Conservation (phyloP, 306 rosid genomes). For the Prunus salicina region DNA sequence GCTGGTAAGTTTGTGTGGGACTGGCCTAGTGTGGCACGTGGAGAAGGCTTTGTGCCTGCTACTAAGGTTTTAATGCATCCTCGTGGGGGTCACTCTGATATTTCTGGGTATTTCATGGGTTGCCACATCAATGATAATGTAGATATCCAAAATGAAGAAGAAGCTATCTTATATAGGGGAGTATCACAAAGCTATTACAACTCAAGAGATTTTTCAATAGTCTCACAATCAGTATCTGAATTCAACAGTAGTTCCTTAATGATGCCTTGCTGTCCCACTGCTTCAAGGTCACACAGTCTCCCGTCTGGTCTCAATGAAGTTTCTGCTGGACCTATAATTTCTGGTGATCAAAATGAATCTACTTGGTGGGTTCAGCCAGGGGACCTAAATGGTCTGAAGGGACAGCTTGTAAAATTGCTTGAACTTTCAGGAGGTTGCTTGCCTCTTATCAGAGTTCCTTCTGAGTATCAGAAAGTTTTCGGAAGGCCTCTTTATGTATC, state of each 20-base stretch:
- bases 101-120: conserved; percentile 68
- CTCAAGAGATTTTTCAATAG: conserved; percentile 56
- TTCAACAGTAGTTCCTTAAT: conserved; percentile 43
- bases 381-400: conserved; percentile 83
- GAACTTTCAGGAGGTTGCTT: conserved; percentile 80
- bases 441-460: conserved; percentile 61
- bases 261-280: conserved; percentile 38
- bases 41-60: conserved; percentile 82
- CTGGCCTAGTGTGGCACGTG: conserved; percentile 93
- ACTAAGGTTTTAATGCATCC: conserved; percentile 51
- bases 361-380: conserved; percentile 76
- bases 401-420: conserved; percentile 66
- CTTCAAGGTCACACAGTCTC: conserved; percentile 69
- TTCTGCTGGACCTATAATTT: conserved; percentile 45
- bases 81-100: conserved; percentile 49
- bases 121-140: conserved; percentile 52
- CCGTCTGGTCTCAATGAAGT: conserved; percentile 64
- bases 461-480: conserved; percentile 65
- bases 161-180: conserved; percentile 78
- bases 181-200: conserved; percentile 62
- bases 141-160: conserved; percentile 71
- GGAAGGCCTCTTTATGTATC: conserved; percentile 76
- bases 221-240: conserved; percentile 64
- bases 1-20: conserved; percentile 99
- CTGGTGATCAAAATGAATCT: conserved; percentile 50